These are phyloP conservation scores for Chytriomyces confervae DNA, from an alignment of 192 early-diverging fungal genomes.

Conservation along the genomic window DNA sequence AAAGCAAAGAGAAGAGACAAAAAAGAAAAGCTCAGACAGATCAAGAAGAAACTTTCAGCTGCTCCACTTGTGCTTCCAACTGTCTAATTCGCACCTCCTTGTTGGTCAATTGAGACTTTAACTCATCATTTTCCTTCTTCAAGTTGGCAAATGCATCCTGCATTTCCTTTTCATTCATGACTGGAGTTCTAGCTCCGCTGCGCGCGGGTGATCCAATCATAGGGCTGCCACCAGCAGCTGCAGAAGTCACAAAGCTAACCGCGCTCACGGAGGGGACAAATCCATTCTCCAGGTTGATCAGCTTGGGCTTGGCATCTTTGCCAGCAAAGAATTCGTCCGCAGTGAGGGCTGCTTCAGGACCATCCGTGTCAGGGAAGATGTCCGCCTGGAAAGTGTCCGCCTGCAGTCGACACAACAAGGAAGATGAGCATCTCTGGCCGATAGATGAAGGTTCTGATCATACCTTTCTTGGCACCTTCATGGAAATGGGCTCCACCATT, in stretches of 20 bases:
- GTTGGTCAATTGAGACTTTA: slow-evolving; percentile 74
- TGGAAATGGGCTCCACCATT: slow-evolving; percentile 93
- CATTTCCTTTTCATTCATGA: slow-evolving; percentile 62
- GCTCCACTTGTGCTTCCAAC: slow-evolving; percentile 76
- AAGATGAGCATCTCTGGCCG: background rate
- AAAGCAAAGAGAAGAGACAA: background rate
- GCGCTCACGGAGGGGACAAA: slow-evolving; percentile 65
- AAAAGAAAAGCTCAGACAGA: background rate
- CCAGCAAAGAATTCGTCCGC: slow-evolving; percentile 92
- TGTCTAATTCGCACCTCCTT: slow-evolving; percentile 77
- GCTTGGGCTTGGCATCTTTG: slow-evolving; percentile 80
- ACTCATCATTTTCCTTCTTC: slow-evolving; percentile 81
- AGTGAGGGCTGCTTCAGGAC: slow-evolving; percentile 83
- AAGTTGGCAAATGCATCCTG: slow-evolving; percentile 77
- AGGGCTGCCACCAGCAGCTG: slow-evolving; percentile 51
- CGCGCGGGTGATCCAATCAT: slow-evolving; percentile 8
- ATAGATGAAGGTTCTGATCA: background rate
- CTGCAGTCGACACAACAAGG: slow-evolving; percentile 49
- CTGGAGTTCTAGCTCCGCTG: slow-evolving; percentile 7
- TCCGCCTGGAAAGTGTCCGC: slow-evolving; percentile 96
- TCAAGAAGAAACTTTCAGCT: slow-evolving; percentile 26
- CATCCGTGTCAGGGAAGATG: slow-evolving; percentile 85
- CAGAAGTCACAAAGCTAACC: slow-evolving; percentile 79
- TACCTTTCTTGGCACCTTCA: slow-evolving; percentile 95
- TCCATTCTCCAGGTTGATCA: slow-evolving; percentile 71